Evolutionary conservation across 768 basidiomycete species (phyloP).

Genomic region (Lactifluus pinguis): DNA sequence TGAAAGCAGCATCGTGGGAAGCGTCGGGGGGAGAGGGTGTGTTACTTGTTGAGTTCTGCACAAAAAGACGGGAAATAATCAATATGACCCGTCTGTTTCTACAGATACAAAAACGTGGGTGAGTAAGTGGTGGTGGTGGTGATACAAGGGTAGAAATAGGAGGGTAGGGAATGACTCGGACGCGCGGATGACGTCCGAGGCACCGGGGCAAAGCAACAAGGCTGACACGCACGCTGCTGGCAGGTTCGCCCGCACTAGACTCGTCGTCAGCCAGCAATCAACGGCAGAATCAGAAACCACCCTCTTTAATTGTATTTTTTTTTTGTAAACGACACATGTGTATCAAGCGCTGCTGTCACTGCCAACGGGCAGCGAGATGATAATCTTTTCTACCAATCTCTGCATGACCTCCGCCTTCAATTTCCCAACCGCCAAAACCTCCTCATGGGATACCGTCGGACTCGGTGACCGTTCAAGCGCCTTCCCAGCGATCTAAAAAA

Average conservation of each 20-base stretch:
- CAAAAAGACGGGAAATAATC: neutral
- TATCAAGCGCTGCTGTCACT: neutral
- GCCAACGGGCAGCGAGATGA: constrained; percentile 22
- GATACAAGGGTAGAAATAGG: neutral
- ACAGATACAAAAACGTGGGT: neutral
- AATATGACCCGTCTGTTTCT: neutral
- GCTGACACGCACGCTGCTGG: neutral
- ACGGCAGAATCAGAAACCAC: neutral
- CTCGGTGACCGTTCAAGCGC: constrained; percentile 32
- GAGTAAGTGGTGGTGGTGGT: neutral
- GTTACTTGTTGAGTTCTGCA: too few relatives aligned
- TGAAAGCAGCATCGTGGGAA: constrained; percentile 15
- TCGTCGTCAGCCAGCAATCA: neutral
- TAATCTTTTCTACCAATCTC: constrained; percentile 55
- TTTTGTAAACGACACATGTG: neutral
- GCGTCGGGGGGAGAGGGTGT: neutral
- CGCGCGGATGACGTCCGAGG: constrained; percentile 4
- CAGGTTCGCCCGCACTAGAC: neutral
- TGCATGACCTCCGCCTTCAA: constrained; percentile 67
- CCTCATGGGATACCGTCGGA: constrained; percentile 63
- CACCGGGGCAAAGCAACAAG: neutral
- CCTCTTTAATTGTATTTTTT: neutral
- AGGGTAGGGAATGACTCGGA: neutral
- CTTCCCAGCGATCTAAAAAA: constrained; percentile 52
- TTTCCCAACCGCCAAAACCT: constrained; percentile 59